Percentiles rank a stretch among this genome's conserved stretches.
Evolutionary conservation across 805 yeast species (phyloP).

Genomic region (Ogataea trehalophila): DNA sequence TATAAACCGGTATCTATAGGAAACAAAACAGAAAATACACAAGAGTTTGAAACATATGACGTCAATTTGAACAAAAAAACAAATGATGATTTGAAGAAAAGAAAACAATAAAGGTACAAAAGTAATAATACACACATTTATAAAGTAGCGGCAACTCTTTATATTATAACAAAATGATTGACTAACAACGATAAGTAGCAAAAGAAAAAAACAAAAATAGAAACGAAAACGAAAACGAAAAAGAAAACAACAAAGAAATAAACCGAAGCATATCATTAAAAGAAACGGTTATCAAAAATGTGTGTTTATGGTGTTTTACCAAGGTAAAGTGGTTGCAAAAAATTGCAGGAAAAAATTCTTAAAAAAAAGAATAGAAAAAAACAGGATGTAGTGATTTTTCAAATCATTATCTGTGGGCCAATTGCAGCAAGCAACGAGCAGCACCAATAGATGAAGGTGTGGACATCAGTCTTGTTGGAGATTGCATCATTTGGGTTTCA

Average conservation of each 20-base stretch:
- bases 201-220: constrained; percentile 2
- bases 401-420: constrained; percentile 33
- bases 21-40: too few species aligned
- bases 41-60: too few species aligned
- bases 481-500: constrained; percentile 28
- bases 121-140: constrained; percentile 7
- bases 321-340: too few species aligned
- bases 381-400: constrained; percentile 1
- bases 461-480: constrained; percentile 36
- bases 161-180: too few species aligned
- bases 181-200: not conserved
- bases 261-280: too few species aligned
- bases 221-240: not conserved
- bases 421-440: constrained; percentile 38
- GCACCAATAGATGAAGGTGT: constrained; percentile 47
- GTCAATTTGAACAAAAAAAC: too few species aligned
- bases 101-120: not conserved
- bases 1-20: too few species aligned
- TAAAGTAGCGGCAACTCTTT: not conserved
- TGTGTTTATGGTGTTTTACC: too few species aligned
- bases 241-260: not conserved
- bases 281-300: too few species aligned
- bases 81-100: too few species aligned
- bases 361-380: not conserved
- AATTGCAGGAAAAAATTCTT: not conserved